A percentile compares a stretch with the other conserved stretches of the same genome.
Evolutionary conservation across 257 asterid genomes (phyloP).

Genomic region (Phtheirospermum japonicum): DNA sequence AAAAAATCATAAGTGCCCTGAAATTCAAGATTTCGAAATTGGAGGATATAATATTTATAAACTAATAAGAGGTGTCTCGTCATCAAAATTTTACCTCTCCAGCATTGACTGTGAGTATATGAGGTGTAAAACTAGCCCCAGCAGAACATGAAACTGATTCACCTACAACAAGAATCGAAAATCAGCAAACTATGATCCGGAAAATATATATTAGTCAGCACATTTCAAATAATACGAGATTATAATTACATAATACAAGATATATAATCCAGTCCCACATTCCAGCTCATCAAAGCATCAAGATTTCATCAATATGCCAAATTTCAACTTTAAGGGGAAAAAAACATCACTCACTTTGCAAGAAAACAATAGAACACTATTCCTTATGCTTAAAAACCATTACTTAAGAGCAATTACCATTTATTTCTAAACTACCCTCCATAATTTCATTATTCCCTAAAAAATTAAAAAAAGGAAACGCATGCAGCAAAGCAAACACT

Average conservation of each 20-base stretch:
- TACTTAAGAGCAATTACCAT: slow-evolving; percentile 12
- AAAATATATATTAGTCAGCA: slow-evolving; percentile 18
- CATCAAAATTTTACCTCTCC: slow-evolving; percentile 68
- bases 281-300: background rate
- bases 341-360: background rate
- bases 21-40: background rate
- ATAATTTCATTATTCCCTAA: slow-evolving; percentile 37
- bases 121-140: slow-evolving; percentile 85
- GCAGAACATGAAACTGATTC: slow-evolving; percentile 81
- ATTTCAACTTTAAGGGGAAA: background rate
- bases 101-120: slow-evolving; percentile 67
- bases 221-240: slow-evolving; percentile 5
- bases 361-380: background rate
- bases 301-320: background rate
- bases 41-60: background rate
- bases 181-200: slow-evolving; percentile 22
- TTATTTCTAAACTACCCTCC: slow-evolving; percentile 23
- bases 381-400: background rate
- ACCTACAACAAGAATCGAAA: slow-evolving; percentile 42
- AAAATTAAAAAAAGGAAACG: slow-evolving; percentile 21
- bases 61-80: background rate
- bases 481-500: slow-evolving; percentile 32
- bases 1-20: background rate
- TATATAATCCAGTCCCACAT: background rate
- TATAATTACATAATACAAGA: too few relatives aligned